These are phyloP conservation scores for Solanum verrucosum DNA, from an alignment of 257 asterid species.

Conservation along the genomic window DNA sequence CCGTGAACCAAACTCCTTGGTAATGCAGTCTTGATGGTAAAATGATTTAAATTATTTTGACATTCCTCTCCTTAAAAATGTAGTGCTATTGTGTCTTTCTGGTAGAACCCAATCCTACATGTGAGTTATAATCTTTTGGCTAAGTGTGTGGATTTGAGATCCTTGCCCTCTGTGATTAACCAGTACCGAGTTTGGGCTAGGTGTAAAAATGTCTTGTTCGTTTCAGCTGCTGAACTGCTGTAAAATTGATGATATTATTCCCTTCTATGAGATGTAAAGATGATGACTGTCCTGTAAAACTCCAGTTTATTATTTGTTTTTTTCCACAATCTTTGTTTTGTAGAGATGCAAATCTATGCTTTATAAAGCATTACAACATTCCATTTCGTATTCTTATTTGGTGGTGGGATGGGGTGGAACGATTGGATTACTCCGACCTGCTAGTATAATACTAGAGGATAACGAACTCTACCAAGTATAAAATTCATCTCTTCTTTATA, in stretches of 20 bases:
- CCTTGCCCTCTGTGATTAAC: neutral
- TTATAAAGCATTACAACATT: neutral
- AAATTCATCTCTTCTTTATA: no score
- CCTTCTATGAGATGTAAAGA: neutral
- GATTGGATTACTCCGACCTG: neutral
- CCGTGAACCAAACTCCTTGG: slow-evolving; percentile 32
- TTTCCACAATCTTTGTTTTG: neutral
- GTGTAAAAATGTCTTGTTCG: neutral
- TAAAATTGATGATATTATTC: neutral
- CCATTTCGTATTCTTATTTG: neutral
- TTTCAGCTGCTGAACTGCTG: neutral
- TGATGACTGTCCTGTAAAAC: neutral
- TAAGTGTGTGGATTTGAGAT: neutral
- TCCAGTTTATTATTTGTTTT: neutral
- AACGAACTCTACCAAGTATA: no score
- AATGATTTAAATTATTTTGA: neutral
- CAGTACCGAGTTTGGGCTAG: neutral
- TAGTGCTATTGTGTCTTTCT: neutral
- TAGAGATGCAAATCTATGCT: neutral
- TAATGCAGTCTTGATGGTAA: slow-evolving; percentile 13
- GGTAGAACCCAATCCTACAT: neutral
- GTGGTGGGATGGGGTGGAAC: neutral
- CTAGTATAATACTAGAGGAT: neutral
- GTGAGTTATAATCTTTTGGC: neutral
- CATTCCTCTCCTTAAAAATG: neutral